Evolutionary conservation across 108 stramenopile species (phyloP), one percentile per base, ranked within the genome.

Genomic region (Nitzschia inconspicua): DNA sequence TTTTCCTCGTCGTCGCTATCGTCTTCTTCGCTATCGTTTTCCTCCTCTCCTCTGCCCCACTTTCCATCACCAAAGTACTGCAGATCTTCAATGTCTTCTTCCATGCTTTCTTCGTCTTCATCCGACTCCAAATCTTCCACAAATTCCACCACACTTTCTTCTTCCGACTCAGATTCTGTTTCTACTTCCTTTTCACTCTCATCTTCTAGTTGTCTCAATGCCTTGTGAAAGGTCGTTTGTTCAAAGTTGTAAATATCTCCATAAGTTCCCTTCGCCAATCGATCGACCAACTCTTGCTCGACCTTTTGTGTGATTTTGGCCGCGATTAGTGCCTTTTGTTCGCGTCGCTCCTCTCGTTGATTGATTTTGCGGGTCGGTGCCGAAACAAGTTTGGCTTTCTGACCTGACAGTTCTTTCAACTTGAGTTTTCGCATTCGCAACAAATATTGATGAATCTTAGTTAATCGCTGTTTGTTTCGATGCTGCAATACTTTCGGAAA

Each of bases 161-260:
- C 77, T 59, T 82, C 75, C 18, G 47, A 39, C 31, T 70, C 73
- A 13, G 79, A 73, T 48, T 95, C 96, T 35, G 66, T 64, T 37
- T 94, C 88, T 46, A 82, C 78, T 29, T 70, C 73, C 23, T 72
- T 75, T 40, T 73, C 72, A 36, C 81, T 89, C 47, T 90, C 70
- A 24, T 74, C 80, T 51, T 78, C 79, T 19, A 54, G 63, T 63
- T 81, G 58, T 61, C 93, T 79, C 39, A 95, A 57, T 2, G 89
- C 94, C 64, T 85, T 91, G 34, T 89, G 79, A 58, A 88, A 97
- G 14, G 79, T 44, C 39, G 70, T 73, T 72, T 95, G 87, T 23
- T 95, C 95, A 78, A 96, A 98, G 75, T 97, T 97, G 75, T 98
- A 97, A 31, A 98, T 95, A 64, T 97, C 98, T 30, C 95, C 96